Evolutionary conservation across 345 rosid species (phyloP), one percentile per base, ranked within the genome.

Genomic region (Populus tremula): DNA sequence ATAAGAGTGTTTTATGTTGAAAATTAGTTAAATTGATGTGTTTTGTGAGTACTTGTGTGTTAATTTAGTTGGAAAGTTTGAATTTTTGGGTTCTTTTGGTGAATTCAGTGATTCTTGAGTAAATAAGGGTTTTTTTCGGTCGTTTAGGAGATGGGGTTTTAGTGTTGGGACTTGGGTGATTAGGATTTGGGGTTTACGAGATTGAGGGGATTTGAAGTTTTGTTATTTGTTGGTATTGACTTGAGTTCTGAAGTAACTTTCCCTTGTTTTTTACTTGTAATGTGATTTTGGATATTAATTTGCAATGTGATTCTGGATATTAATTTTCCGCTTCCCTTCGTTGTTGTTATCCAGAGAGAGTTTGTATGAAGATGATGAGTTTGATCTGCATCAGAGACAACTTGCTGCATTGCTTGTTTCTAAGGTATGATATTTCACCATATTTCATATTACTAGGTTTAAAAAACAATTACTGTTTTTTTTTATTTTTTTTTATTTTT

Each of bases 351-450:
- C 69, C 87, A 95, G 99, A 71, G 98, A 95, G 86, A 93, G 98
- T 79, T 86, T 95, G 75, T 95, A 96, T 33, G 99, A 96, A 87
- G 98, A 96, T 75, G 99, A 96, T 81, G 96, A 92, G 80, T 96
- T 96, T 77, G 97, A 91, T 84, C 93, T 78, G 84, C 90, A 90
- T 81, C 98, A 94, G 83, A 89, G 99, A 76, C 88, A 94, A 78
- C 98, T 96, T 76, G 98, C 98, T 83, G 98, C 98, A 4, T 77
- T 96, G 56, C 85, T 96, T 70, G 98, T 90, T 36, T 96, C 99
- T 8, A 96, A 96, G 97, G 98, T 96, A 33, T 33, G 36, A 4
- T 4, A 33, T 33, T 33, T 33, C 36, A 33, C 36, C 36, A 33
- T 33, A 4, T 33, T 33, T 33, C 36, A 33, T 5, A 33, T 33